phyloP scores from a whole-genome alignment of 805 yeast genomes.

The Myxozyma melibiosi region DNA sequence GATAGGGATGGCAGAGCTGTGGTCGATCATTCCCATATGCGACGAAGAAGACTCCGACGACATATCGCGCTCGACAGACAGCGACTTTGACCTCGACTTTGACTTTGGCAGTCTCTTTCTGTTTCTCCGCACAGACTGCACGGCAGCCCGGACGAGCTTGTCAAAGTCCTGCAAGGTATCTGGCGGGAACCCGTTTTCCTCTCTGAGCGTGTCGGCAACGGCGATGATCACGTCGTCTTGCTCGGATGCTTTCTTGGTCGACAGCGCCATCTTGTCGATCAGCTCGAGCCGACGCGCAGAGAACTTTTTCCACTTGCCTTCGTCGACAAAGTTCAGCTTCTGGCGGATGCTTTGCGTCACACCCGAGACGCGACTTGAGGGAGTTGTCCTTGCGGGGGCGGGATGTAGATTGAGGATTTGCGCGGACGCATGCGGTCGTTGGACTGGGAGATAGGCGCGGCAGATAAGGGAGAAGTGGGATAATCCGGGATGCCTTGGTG shows the following conservation, averaged over 20 bases:
- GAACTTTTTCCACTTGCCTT: slow-evolving; percentile 82
- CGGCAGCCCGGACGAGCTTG: slow-evolving; percentile 86
- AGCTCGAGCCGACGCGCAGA: slow-evolving; percentile 87
- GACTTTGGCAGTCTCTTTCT: slow-evolving; percentile 64
- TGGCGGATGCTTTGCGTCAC: slow-evolving; percentile 61
- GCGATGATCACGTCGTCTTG: slow-evolving; percentile 80
- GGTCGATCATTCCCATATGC: neutral
- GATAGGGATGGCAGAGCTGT: neutral
- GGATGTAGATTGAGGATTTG: slow-evolving; percentile 17
- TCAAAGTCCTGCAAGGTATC: slow-evolving; percentile 73
- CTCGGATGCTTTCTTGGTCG: slow-evolving; percentile 81
- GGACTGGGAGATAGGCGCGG: neutral
- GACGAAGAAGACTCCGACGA: neutral
- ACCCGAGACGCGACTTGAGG: slow-evolving; percentile 41
- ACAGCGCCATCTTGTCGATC: slow-evolving; percentile 70
- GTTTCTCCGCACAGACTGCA: slow-evolving; percentile 89
- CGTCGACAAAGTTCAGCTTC: slow-evolving; percentile 76
- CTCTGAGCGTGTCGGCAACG: slow-evolving; percentile 75
- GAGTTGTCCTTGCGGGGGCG: slow-evolving; percentile 27
- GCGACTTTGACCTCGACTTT: slow-evolving; percentile 24
- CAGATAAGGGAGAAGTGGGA: slow-evolving; percentile 5
- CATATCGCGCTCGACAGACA: slow-evolving; percentile 17
- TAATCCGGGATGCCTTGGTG: neutral
- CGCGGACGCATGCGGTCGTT: slow-evolving; percentile 8
- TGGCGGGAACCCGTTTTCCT: slow-evolving; percentile 72